Evolutionary conservation across 2,329 filamentous ascomycete species (phyloP).

Genomic region (Neonectria faginata): DNA sequence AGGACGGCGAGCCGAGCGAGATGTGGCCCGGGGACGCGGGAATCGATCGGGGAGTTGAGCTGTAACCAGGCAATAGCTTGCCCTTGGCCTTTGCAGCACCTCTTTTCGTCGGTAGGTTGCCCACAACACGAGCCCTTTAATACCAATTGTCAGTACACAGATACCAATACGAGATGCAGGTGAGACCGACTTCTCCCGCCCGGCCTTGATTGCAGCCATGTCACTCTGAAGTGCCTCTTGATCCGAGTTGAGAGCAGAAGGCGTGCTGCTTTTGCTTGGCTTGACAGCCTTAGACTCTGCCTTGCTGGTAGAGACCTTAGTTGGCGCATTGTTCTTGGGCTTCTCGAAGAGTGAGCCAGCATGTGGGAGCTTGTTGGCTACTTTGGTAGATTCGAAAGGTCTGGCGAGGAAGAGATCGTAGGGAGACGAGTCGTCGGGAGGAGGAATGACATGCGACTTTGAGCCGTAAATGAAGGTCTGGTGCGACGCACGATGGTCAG

Average conservation of each 20-base stretch:
- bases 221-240: conserved; percentile 62
- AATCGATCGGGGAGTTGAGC: conserved; percentile 54
- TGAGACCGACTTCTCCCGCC: conserved; percentile 51
- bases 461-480: conserved; percentile 68
- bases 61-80: conserved; percentile 56
- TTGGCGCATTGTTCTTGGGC: conserved; percentile 44
- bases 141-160: conserved; percentile 44
- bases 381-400: conserved; percentile 59
- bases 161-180: conserved; percentile 25
- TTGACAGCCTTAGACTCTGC: conserved; percentile 46
- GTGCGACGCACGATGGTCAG: conserved; percentile 31
- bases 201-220: conserved; percentile 51
- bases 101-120: conserved; percentile 51
- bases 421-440: conserved; percentile 58
- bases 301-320: conserved; percentile 46
- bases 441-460: conserved; percentile 60
- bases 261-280: conserved; percentile 51
- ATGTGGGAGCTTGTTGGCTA: conserved; percentile 62
- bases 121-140: conserved; percentile 51
- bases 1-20: conserved; percentile 64
- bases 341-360: conserved; percentile 64
- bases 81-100: conserved; percentile 54
- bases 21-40: conserved; percentile 69
- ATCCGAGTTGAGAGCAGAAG: conserved; percentile 61
- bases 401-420: conserved; percentile 69